Base-by-base conservation (phyloP, 345 rosid species). In the Corymbia maculata region DNA sequence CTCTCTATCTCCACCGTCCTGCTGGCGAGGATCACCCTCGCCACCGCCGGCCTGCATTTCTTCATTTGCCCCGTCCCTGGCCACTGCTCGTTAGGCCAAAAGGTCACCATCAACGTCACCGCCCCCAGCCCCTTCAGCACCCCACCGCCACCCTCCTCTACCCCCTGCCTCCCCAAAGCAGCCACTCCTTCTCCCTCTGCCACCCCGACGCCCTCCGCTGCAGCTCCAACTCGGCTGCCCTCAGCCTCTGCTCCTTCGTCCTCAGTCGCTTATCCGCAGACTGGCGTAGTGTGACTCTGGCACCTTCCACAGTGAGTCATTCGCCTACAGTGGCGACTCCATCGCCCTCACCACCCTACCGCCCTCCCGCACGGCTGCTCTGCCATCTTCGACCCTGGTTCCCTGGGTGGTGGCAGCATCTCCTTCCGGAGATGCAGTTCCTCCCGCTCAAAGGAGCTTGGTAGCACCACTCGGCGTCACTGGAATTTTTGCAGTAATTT, bases 31-130 rank as follows among this genome's bases (percentile, higher is more conserved):
- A 85, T 91, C 82, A 79, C 89, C 30, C 92, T 94, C 87, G 92
- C 89, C 92, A 30, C 92, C 52, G 84, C 92, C 14, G 95, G 94
- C 21, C 88, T 88, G 68, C 93, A 91, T 66, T 94, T 86, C 92
- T 94, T 80, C 88, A 87, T 92, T 21, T 92, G 95, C 88, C 86
- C 93, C 42, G 1, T 90, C 51, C 85, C 90, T 13, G 89, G 88
- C 47, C 95, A 94, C 89, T 94, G 95, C 52, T 68, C 88, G 17
- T 49, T 64, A n/a, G 95, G 96, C 79, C 96, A 94, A 85, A 90
- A 92, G 88, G 89, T 94, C 2, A 30, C 92, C 59, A 61, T 94
- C 85, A 66, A 88, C 45, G 95, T 94, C 30, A 88, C 90, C 19
- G 51, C 85, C 36, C 85, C 47, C 49, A 57, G 85, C 59, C 2